Evolutionary conservation across 2,329 filamentous ascomycete species (phyloP).

Genomic region (Botrytis paeoniae): DNA sequence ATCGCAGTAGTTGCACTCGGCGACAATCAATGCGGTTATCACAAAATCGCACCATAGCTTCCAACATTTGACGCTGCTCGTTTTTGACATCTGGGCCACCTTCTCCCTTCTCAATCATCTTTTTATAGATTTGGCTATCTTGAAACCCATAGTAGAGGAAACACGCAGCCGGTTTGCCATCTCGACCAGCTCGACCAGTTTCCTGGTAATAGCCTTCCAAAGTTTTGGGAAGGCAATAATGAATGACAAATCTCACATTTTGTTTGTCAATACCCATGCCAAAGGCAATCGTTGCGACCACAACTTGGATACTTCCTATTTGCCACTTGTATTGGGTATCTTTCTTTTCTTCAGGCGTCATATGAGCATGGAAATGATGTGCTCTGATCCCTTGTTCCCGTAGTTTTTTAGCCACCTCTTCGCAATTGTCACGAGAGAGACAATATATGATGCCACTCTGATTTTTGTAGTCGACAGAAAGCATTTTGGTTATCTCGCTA

Average conservation of each 20-base stretch:
- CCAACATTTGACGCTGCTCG: conserved; percentile 80
- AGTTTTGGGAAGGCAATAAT: conserved; percentile 89
- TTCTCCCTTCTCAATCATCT: conserved; percentile 80
- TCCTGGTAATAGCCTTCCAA: conserved; percentile 98
- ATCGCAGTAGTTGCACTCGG: conserved; percentile 82
- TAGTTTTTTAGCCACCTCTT: conserved; percentile 72
- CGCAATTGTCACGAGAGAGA: conserved; percentile 78
- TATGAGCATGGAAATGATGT: conserved; percentile 80
- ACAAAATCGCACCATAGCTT: conserved; percentile 80
- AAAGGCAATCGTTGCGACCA: conserved; percentile 97
- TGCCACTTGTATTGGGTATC: conserved; percentile 82
- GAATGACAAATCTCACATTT: conserved; percentile 93
- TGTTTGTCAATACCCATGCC: conserved; percentile 99
- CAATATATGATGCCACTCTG: conserved; percentile 93
- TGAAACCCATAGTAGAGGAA: conserved; percentile 84
- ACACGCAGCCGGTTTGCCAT: conserved; percentile 83
- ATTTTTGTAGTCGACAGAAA: conserved; percentile 63
- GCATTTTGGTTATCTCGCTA: conserved; percentile 58
- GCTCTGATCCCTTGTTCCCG: conserved; percentile 64
- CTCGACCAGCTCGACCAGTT: conserved; percentile 89
- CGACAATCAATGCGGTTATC: conserved; percentile 87
- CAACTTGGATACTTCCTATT: conserved; percentile 72
- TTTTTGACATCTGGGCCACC: conserved; percentile 76
- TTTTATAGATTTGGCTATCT: conserved; percentile 70
- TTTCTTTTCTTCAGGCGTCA: conserved; percentile 66